Conservation (phyloP, 176 grass and related monocot genomes). For the Paspalum vaginatum region DNA sequence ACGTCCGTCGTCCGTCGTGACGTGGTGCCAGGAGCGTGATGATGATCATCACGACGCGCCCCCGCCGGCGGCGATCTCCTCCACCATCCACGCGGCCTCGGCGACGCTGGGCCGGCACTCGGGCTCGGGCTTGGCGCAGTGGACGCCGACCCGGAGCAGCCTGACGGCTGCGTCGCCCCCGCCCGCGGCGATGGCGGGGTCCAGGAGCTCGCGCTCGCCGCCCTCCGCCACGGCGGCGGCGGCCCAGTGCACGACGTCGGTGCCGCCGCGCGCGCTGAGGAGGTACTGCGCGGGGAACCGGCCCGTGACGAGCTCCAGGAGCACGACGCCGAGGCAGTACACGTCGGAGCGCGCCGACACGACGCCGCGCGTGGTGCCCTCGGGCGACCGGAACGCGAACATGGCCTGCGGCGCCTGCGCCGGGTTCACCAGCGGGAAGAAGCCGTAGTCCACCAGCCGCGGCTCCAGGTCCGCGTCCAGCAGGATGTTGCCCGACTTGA, state of each 20-base stretch:
- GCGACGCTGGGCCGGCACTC: conserved; percentile 54
- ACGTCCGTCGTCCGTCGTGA: too few species aligned
- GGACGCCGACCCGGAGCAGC: conserved; percentile 45
- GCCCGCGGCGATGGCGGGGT: neutral
- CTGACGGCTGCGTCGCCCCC: conserved; percentile 19
- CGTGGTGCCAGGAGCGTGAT: too few species aligned
- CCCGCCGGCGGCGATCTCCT: conserved; percentile 42
- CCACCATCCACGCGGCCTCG: conserved; percentile 58
- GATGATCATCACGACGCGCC: neutral
- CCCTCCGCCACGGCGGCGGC: conserved; percentile 44
- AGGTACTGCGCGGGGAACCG: conserved; percentile 72
- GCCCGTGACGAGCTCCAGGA: conserved; percentile 67
- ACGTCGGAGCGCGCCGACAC: conserved; percentile 67
- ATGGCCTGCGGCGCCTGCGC: conserved; percentile 57
- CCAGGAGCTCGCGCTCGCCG: conserved; percentile 46
- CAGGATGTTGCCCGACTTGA: conserved; percentile 82
- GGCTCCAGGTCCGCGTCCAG: conserved; percentile 57
- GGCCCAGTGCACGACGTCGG: conserved; percentile 70
- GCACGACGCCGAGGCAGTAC: conserved; percentile 75
- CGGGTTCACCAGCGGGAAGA: conserved; percentile 55
- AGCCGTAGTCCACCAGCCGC: conserved; percentile 56
- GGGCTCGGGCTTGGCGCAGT: conserved; percentile 38
- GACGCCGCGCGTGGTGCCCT: conserved; percentile 30
- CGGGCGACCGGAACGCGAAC: conserved; percentile 70
- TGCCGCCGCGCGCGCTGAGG: conserved; percentile 57